These are phyloP conservation scores for Crithidia acanthocephali DNA, from an alignment of 208 protist species.

Conservation along the genomic window DNA sequence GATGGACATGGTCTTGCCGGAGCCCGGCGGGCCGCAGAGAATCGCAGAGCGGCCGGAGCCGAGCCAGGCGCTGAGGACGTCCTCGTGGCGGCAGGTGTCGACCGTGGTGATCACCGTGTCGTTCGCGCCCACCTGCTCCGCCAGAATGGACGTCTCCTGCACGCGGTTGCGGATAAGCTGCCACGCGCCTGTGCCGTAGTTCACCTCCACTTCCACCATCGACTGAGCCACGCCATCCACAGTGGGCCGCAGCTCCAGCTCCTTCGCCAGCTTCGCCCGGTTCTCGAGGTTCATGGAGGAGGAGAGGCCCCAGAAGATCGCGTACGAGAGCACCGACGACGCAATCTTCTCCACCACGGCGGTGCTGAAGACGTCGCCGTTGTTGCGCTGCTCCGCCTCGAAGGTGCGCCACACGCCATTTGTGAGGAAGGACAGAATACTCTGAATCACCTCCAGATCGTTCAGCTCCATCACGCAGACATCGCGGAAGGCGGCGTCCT, in stretches of 20 bases:
- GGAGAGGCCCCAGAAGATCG: slow-evolving; percentile 96
- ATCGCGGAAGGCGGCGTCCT: slow-evolving; percentile 58
- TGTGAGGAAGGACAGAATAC: slow-evolving; percentile 94
- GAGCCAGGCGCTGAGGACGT: slow-evolving; percentile 96
- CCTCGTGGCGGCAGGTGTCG: slow-evolving; percentile 98
- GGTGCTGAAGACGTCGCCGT: slow-evolving; percentile 24
- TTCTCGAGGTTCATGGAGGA: slow-evolving; percentile 69
- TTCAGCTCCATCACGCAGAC: slow-evolving; percentile 96
- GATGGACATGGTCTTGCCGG: slow-evolving; percentile 99
- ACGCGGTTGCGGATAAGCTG: slow-evolving; percentile 71
- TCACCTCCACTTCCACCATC: slow-evolving; percentile 90
- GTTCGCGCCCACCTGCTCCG: slow-evolving; percentile 91
- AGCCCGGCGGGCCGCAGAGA: slow-evolving; percentile 98
- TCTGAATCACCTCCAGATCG: slow-evolving; percentile 85
- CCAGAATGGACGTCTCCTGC: slow-evolving; percentile 82
- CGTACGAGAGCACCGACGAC: slow-evolving; percentile 77
- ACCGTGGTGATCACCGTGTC: slow-evolving; percentile 98
- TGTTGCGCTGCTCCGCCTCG: slow-evolving; percentile 88
- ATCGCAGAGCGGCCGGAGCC: slow-evolving; percentile 93
- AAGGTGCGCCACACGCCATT: slow-evolving; percentile 89
- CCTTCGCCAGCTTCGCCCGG: slow-evolving; percentile 61
- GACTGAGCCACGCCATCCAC: slow-evolving; percentile 38
- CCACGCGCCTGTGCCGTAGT: slow-evolving; percentile 85
- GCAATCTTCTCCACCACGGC: slow-evolving; percentile 28
- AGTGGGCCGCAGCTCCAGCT: slow-evolving; percentile 51